Evolutionary conservation across 2,329 filamentous ascomycete genomes (phyloP), one percentile per base, ranked within the genome.

Genomic region (Hyphodiscus sp.): DNA sequence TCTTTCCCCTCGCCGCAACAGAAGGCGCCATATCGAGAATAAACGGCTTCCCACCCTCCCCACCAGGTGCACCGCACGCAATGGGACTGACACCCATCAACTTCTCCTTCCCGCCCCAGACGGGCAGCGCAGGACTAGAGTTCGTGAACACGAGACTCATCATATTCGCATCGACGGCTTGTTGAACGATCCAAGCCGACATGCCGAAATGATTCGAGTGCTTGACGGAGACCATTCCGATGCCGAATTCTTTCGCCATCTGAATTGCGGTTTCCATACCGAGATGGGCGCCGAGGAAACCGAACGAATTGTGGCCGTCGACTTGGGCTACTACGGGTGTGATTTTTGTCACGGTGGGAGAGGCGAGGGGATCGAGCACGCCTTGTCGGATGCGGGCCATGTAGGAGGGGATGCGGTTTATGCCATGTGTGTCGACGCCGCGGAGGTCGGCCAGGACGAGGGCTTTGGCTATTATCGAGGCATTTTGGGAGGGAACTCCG

Each of bases 191-290:
- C 86, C 87, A 92, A 0, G 89, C 88, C 2, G 79, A 79, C 88
- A 94, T 94, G 51, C 89, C 89, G 63, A 88, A 91, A 68, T 92
- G 87, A 63, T 92, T 92, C 42, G 83, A 87, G 69, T 86, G 85
- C 68, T 84, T 87, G 64, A 92, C 75, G 54, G 79, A 82, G 0
- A 86, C 85, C 79, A 94, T 83, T 23, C 88, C 89, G 58, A 92
- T 87, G 13, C 87, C 87, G 62, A 77, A 82, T 1, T 71, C 67
- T 20, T 73, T 70, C 0, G 87, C 87, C 70, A 86, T 83, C 10
- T 79, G 75, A 45, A 91, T 81, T 0, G 87, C 87, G 0, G 76
- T 75, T 0, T 69, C 67, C 83, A 92, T 91, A 23, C 79, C 87
- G 51, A 70, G 63, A 45, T 82, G 75, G 0, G 86, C 86, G 0